Evolutionary conservation across 2,329 filamentous ascomycete species (phyloP).

Genomic region (Fusarium nisikadoi): DNA sequence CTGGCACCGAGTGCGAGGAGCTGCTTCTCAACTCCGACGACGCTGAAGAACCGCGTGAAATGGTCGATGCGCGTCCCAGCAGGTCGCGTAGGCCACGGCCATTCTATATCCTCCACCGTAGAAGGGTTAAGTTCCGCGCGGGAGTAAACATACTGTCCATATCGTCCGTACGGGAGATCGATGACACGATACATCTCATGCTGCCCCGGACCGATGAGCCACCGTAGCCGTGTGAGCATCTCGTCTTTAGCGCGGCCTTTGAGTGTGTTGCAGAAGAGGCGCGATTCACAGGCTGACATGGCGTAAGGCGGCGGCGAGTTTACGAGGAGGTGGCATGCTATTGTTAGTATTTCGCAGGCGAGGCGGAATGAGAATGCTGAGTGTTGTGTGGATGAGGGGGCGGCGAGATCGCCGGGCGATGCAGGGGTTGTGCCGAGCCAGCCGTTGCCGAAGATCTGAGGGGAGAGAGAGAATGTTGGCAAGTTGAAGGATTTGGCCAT

Average conservation of each 20-base stretch:
- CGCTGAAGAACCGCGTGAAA: constrained; percentile 33
- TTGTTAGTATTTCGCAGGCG: constrained; percentile 28
- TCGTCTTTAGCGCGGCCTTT: constrained; percentile 34
- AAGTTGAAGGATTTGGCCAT: constrained; percentile 9
- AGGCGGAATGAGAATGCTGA: constrained; percentile 40
- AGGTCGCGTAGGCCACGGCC: constrained; percentile 30
- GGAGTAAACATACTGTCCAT: constrained; percentile 39
- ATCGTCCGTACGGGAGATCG: constrained; percentile 41
- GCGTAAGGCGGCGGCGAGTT: constrained; percentile 10
- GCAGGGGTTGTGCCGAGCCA: constrained; percentile 35
- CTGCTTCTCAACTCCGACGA: constrained; percentile 42
- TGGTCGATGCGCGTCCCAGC: constrained; percentile 17
- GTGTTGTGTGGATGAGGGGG: neutral
- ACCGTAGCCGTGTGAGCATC: constrained; percentile 40
- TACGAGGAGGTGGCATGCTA: constrained; percentile 38
- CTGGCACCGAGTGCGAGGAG: constrained; percentile 40
- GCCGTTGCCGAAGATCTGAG: constrained; percentile 43
- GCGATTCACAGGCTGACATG: constrained; percentile 13
- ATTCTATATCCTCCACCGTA: constrained; percentile 29
- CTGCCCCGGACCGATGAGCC: constrained; percentile 38
- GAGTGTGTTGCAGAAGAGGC: constrained; percentile 36
- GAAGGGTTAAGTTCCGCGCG: constrained; percentile 33
- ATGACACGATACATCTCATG: constrained; percentile 41
- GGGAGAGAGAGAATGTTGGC: constrained; percentile 13
- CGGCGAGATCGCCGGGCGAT: constrained; percentile 8